Evolutionary conservation across 768 basidiomycete species (phyloP).

Genomic region (Mycena metata): DNA sequence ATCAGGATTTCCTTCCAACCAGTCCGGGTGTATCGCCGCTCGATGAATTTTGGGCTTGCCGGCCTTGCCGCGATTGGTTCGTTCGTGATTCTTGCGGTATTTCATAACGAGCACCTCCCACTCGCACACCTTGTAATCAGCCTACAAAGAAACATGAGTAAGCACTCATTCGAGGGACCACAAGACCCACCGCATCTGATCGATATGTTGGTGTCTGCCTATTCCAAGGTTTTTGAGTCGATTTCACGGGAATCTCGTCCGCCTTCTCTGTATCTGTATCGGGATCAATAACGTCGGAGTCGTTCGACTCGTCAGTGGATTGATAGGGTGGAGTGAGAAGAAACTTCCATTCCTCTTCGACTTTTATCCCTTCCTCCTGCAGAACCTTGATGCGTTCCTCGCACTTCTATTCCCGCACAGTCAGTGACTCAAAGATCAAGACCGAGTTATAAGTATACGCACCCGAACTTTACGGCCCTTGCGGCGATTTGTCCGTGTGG

Average conservation of each 20-base stretch:
- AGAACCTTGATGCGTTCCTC: background rate
- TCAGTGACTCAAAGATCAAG: background rate
- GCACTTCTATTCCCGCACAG: background rate
- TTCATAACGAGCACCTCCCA: background rate
- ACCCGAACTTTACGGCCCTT: background rate
- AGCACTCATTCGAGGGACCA: background rate
- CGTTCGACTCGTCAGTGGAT: conserved; percentile 13
- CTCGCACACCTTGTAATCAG: background rate
- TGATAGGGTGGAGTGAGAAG: background rate
- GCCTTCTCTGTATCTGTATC: background rate
- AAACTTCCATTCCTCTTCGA: background rate
- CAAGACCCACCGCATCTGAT: background rate
- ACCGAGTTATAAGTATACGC: background rate
- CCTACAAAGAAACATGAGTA: background rate
- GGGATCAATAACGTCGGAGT: conserved; percentile 7
- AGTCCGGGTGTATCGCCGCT: background rate
- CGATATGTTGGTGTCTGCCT: background rate
- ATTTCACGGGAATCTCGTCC: background rate
- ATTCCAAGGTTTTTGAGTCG: conserved; percentile 8
- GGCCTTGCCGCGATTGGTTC: background rate
- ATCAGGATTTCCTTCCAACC: background rate
- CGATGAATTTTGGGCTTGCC: background rate
- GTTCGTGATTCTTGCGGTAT: background rate
- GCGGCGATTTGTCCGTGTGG: background rate
- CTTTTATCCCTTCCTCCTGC: background rate